phyloP scores from a whole-genome alignment of 139 green algal genomes.

The Micractinium conductrix region DNA sequence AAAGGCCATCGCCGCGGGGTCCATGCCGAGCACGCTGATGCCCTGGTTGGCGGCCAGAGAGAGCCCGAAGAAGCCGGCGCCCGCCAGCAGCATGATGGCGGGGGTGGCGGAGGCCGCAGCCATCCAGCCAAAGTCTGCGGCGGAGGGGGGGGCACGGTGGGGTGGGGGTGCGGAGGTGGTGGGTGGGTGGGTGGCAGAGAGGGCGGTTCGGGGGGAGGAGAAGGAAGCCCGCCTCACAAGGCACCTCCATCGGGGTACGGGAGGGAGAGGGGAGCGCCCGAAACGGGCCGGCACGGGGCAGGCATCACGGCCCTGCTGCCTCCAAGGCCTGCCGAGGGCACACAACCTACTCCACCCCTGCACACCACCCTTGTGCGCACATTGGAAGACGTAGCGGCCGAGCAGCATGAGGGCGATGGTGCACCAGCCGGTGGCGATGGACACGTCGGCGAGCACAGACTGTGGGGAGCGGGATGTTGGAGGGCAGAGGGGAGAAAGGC shows the following conservation, averaged over 20 bases:
- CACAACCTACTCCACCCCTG: too few species aligned
- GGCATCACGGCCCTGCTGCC: too few species aligned
- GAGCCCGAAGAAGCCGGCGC: constrained; percentile 71
- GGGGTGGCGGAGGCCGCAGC: constrained; percentile 69
- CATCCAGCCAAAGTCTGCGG: constrained; percentile 63
- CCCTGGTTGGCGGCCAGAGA: constrained; percentile 55
- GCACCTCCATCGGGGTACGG: too few species aligned
- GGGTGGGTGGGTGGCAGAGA: background rate
- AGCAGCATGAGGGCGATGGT: constrained; percentile 86
- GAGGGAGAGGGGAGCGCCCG: too few species aligned
- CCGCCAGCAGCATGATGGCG: constrained; percentile 69
- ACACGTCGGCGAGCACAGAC: constrained; percentile 81
- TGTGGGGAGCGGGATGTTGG: constrained; percentile 35
- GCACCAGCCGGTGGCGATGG: constrained; percentile 73
- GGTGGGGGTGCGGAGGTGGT: background rate
- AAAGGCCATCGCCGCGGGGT: constrained; percentile 52
- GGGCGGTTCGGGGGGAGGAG: too few species aligned
- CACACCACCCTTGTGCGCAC: too few species aligned
- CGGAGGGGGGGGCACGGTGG: background rate
- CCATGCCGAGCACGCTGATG: constrained; percentile 29
- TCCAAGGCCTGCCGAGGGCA: too few species aligned
- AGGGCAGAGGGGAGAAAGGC: background rate
- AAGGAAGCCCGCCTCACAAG: too few species aligned
- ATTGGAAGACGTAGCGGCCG: constrained; percentile 81
- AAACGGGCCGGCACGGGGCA: too few species aligned